These are phyloP conservation scores for Trametes punicea DNA, from an alignment of 768 basidiomycete genomes.

Conservation along the genomic window DNA sequence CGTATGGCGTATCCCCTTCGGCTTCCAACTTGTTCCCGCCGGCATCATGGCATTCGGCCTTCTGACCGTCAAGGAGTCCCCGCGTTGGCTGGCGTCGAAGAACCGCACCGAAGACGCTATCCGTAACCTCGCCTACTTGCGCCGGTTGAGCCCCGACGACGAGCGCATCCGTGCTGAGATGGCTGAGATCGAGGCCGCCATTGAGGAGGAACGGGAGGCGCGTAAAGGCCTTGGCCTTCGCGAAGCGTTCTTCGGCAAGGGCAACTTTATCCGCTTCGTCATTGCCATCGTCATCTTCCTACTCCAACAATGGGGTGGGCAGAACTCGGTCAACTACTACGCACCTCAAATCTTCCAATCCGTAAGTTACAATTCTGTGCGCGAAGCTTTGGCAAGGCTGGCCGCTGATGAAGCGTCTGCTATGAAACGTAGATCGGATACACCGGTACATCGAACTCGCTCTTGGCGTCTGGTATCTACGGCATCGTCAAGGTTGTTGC, in stretches of 20 bases:
- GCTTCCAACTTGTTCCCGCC: conserved; percentile 70
- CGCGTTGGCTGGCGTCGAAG: conserved; percentile 70
- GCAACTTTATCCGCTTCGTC: conserved; percentile 79
- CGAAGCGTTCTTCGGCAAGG: conserved; percentile 77
- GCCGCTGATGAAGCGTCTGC: background rate
- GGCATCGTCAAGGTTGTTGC: conserved; percentile 65
- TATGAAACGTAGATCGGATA: conserved; percentile 55
- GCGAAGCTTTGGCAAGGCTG: background rate
- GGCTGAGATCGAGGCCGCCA: conserved; percentile 80
- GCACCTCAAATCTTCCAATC: conserved; percentile 72
- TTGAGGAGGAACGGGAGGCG: conserved; percentile 66
- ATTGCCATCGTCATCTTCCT: conserved; percentile 80
- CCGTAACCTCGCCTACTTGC: conserved; percentile 61
- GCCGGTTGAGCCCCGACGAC: conserved; percentile 41
- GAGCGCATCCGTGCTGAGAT: conserved; percentile 54
- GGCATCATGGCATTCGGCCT: conserved; percentile 68
- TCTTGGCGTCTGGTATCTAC: conserved; percentile 73
- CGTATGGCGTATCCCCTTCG: conserved; percentile 73
- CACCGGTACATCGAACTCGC: conserved; percentile 50
- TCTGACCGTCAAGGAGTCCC: conserved; percentile 72
- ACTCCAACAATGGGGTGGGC: conserved; percentile 81
- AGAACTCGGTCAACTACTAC: conserved; percentile 77
- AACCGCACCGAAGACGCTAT: conserved; percentile 53
- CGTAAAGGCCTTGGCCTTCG: conserved; percentile 57
- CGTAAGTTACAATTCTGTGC: conserved; percentile 35